Conservation (phyloP, 2,329 filamentous ascomycete genomes). For the Venturia effusa region DNA sequence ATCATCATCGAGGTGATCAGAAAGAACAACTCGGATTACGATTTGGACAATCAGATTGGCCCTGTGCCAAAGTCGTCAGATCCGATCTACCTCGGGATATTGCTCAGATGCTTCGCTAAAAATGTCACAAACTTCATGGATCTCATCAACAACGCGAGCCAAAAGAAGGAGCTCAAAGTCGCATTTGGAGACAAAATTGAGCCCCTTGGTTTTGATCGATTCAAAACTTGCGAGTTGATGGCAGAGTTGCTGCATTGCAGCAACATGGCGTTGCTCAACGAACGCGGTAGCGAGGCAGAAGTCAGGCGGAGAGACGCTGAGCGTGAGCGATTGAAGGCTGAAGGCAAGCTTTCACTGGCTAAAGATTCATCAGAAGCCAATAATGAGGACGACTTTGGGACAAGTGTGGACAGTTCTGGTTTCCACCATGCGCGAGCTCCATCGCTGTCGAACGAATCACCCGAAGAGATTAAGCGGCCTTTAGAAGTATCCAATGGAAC, state of each 20-base stretch:
- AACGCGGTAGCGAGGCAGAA: conserved; percentile 78
- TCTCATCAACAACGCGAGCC: conserved; percentile 65
- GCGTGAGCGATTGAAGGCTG: conserved; percentile 64
- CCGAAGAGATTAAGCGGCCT: conserved; percentile 52
- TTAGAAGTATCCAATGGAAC: conserved; percentile 71
- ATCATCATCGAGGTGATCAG: conserved; percentile 98
- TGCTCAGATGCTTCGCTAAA: conserved; percentile 79
- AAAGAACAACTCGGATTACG: conserved; percentile 99
- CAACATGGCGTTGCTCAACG: conserved; percentile 95
- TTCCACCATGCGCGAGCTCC: conserved; percentile 40
- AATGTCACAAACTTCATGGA: conserved; percentile 92
- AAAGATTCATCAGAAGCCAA: conserved; percentile 47
- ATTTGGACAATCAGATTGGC: conserved; percentile 78
- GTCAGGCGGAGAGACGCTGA: conserved; percentile 71
- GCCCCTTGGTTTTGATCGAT: conserved; percentile 90
- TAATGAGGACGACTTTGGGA: conserved; percentile 40
- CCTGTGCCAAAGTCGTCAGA: conserved; percentile 75
- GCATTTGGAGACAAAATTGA: conserved; percentile 89
- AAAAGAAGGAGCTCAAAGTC: conserved; percentile 62
- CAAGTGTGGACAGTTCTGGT: conserved; percentile 40
- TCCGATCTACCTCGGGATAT: conserved; percentile 87
- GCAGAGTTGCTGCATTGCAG: conserved; percentile 94
- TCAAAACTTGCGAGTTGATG: conserved; percentile 99
- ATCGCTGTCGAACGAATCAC: conserved; percentile 35
- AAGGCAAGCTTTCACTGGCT: conserved; percentile 55